Evolutionary conservation across 345 rosid species (phyloP), one percentile per base, ranked within the genome.

Genomic region (Eucalyptus erythrocorys): DNA sequence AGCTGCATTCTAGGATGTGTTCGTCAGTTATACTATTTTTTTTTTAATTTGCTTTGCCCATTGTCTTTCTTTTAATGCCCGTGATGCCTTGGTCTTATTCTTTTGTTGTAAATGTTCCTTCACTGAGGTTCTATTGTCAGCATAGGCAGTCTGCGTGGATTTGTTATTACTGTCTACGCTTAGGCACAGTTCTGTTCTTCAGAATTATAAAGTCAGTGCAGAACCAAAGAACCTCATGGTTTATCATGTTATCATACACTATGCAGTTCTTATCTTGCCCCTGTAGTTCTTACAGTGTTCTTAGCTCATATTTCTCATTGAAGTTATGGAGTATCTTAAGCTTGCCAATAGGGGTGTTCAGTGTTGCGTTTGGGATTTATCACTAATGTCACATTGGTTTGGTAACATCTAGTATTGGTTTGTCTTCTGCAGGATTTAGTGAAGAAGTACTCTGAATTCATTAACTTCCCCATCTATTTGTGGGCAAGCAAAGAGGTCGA

Each of bases 401-500:
- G 45, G 45, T 86, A 50, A n/a, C 27, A 85, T 49, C 30, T 17
- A 10, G 43, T 42, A 48, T 19, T 22, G 79, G 81, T 61, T 61
- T 61, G 42, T 88, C 81, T 19, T 87, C 24, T 91, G 43, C 93
- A 98, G 99, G 99, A 98, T 9, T 91, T 98, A 94, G 99, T 98
- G 93, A 95, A 98, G 94, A 98, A 90, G 91, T 98, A 98, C 91
- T 98, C 99, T 87, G 99, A 98, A 93, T 98, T 98, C 92, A 98
- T 98, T 89, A 98, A 97, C 92, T 98, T 98, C 91, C 99, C 99
- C 13, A 98, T 98, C 88, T 85, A 89, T 91, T 92, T 97, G 66
- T 98, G 99, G 99, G 98, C 98, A 71, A 97, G 94, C 93, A 98
- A 97, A 90, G 99, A 98, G 93, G 93, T 95, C 89, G 99, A 98